phyloP scores from a whole-genome alignment of 306 rosid genomes.

The Luffa acutangula region DNA sequence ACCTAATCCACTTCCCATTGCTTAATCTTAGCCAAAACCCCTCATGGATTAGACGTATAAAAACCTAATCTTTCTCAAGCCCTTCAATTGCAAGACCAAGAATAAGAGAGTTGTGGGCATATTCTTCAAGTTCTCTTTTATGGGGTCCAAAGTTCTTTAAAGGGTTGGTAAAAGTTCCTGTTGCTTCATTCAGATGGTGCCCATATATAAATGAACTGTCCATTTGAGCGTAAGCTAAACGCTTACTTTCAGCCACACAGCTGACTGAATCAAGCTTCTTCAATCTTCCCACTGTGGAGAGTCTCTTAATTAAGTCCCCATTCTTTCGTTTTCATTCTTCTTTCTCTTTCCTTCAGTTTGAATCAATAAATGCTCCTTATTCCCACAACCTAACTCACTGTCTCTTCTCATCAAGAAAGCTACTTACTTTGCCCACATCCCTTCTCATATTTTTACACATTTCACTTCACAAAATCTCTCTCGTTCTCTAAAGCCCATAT shows the following conservation, averaged over 20 bases:
- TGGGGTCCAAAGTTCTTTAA: neutral
- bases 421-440: neutral
- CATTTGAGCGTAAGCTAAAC: neutral
- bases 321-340: conserved; percentile 16
- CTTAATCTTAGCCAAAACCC: neutral
- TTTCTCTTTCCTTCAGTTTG: conserved; percentile 10
- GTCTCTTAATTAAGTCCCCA: neutral
- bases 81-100: neutral
- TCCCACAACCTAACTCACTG: neutral
- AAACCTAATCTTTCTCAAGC: neutral
- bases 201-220: neutral
- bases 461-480: neutral
- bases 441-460: neutral
- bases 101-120: neutral
- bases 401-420: neutral
- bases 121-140: neutral
- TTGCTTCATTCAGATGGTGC: neutral
- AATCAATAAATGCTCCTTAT: conserved; percentile 11
- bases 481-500: neutral
- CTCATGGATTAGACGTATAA: neutral
- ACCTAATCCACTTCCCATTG: conserved; percentile 1
- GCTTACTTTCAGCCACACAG: conserved; percentile 1
- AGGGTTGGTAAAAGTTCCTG: neutral
- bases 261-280: neutral
- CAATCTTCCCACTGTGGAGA: neutral